A percentile compares a stretch with the other conserved stretches of the same genome.
Conservation (phyloP, 2,329 filamentous ascomycete genomes). For the Elsinoe batatas region DNA sequence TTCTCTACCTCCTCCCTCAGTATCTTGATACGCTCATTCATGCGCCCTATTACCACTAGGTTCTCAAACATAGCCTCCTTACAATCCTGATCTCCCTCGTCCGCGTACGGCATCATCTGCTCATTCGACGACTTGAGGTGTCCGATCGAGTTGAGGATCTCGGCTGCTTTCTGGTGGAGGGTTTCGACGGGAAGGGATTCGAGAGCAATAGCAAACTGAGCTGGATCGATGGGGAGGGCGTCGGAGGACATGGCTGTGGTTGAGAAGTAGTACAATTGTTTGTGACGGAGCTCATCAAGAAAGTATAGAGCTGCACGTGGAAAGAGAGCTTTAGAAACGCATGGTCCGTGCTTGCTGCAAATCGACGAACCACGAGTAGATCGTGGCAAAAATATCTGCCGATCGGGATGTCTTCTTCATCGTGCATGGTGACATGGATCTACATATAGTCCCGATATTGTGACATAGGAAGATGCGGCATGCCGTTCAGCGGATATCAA, state of each 20-base stretch:
- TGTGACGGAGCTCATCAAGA: background rate
- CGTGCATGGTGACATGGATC: background rate
- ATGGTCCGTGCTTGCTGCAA: conserved; percentile 18
- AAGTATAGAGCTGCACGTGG: background rate
- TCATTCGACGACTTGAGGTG: conserved; percentile 67
- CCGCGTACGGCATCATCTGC: conserved; percentile 60
- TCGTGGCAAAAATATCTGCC: background rate
- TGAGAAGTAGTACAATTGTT: background rate
- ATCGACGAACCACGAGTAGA: background rate
- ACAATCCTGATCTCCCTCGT: conserved; percentile 57
- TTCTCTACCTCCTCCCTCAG: conserved; percentile 57
- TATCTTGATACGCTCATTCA: conserved; percentile 55
- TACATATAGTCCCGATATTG: too few relatives aligned
- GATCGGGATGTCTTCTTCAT: background rate
- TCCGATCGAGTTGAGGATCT: conserved; percentile 63
- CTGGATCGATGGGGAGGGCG: conserved; percentile 23
- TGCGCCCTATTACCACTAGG: conserved; percentile 55
- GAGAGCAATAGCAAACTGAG: conserved; percentile 45
- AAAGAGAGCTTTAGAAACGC: conserved; percentile 16
- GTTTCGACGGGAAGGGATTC: conserved; percentile 54
- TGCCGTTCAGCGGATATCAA: background rate
- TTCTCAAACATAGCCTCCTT: conserved; percentile 66
- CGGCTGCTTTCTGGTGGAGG: conserved; percentile 64
- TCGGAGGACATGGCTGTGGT: conserved; percentile 16
- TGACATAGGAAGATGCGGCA: background rate